Conservation (phyloP, 257 asterid species). For the Apocynum venetum region DNA sequence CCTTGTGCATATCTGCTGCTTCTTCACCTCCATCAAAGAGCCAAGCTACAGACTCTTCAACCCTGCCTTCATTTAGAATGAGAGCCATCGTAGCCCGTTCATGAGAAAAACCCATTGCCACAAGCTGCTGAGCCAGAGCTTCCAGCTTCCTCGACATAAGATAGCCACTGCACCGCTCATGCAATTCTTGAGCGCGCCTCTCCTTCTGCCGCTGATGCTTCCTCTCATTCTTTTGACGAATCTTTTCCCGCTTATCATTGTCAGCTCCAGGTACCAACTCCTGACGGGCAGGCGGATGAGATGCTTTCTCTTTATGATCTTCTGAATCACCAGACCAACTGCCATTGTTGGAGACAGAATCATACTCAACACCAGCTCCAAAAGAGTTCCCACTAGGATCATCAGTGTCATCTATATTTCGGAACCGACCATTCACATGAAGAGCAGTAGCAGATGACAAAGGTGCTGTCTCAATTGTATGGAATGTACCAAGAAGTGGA, state of each 20-base stretch:
- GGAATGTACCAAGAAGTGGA: slow-evolving; percentile 73
- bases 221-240: slow-evolving; percentile 74
- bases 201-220: slow-evolving; percentile 88
- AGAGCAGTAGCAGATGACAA: slow-evolving; percentile 45
- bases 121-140: slow-evolving; percentile 80
- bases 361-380: slow-evolving; percentile 57
- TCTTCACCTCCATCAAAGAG: slow-evolving; percentile 63
- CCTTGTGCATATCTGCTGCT: slow-evolving; percentile 40
- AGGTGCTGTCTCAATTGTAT: slow-evolving; percentile 58
- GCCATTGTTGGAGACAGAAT: slow-evolving; percentile 73
- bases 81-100: slow-evolving; percentile 96
- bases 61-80: slow-evolving; percentile 83
- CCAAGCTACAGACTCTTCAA: slow-evolving; percentile 91
- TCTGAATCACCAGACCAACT: slow-evolving; percentile 99
- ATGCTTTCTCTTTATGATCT: slow-evolving; percentile 53
- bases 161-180: slow-evolving; percentile 67
- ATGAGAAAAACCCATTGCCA: slow-evolving; percentile 88
- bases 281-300: slow-evolving; percentile 34
- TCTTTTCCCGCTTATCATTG: slow-evolving; percentile 68
- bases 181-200: slow-evolving; percentile 75
- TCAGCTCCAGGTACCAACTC: slow-evolving; percentile 58
- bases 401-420: slow-evolving; percentile 76
- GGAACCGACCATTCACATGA: slow-evolving; percentile 71
- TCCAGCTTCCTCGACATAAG: slow-evolving; percentile 82
- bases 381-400: slow-evolving; percentile 57